Evolutionary conservation across 1,284 basidiomycete species (phyloP), one percentile per base, ranked within the genome.

Genomic region (Apiotrichum siamense): DNA sequence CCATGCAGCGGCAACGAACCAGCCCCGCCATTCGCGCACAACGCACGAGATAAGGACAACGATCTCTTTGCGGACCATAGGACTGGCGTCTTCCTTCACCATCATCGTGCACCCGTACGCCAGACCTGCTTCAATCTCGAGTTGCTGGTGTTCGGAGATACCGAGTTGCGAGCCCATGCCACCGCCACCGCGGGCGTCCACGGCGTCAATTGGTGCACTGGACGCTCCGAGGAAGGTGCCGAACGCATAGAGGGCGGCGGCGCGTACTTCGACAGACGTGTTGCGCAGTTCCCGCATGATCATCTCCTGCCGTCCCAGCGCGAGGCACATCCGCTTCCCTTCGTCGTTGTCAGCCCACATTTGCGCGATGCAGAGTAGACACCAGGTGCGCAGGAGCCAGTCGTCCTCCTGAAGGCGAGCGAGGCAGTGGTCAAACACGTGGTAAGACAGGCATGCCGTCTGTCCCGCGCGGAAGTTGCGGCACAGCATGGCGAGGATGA

Each of bases 1-100:
- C 90, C 94, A 97, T 0, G 94, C 92, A 49, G 93, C 94, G 29
- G 93, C 83, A 42, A 94, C 88, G 63, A 97, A 92, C 77, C 91
- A 91, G 11, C 94, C 93, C 54, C 90, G 79, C 88, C 93, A 97
- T 73, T 97, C 92, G 67, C 90, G 87, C 15, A 94, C 92, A 21
- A 98, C 78, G 61, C 90, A 90, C 61, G 88, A 93, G 46, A 97
- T 84, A 36, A 97, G 80, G 32, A 97, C 83, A 32, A 97, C 79
- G 12, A 97, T 77, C 71, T 98, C 96, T 74, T 97, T 97, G 56
- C 96, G 79, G 7, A 94, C 93, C 82, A 97, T 88, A 0, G 96
- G 94, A 57, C 88, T 92, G 3, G 89, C 94, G 67, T 98, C 94
- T 50, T 92, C 88, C 70, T 88, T 88, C 55, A 91, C 86, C 1